Evolutionary conservation across 805 yeast species (phyloP), one percentile per base, ranked within the genome.

Genomic region (Wickerhamiella azyma): DNA sequence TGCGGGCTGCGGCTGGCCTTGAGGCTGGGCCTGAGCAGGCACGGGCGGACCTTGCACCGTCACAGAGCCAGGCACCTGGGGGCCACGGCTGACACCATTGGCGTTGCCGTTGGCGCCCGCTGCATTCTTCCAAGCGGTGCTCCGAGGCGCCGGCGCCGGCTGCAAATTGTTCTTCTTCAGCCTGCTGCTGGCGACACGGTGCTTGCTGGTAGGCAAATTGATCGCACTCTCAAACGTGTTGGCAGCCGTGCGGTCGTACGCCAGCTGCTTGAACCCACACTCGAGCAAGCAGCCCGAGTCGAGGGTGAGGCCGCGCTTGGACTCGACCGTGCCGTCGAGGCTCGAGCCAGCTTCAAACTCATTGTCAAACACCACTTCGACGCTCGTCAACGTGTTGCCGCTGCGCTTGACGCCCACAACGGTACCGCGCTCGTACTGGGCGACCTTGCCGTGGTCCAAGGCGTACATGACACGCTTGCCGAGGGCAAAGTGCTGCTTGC

Each of bases 401-500:
- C 43, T 39, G 14, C 32, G 14, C 30, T 76, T 71, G 37, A 84
- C 85, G 36, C 76, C 68, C 42, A 84, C 81, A 46, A 92, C 94
- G 1, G 96, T 86, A 60, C 99, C 99, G 57, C 81, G 81, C 21
- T 84, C 72, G 59, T 81, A 85, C 47, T 79, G 64, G 24, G 96
- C 94, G 13, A 88, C 94, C 58, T 84, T 85, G 43, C 97, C 97
- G 19, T 83, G 77, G 55, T 79, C 83, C 55, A 81, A 81, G 18
- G 85, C 82, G 53, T 84, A 86, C 19, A 83, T 73, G 26, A 92
- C 85, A 50, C 98, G 75, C 58, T 92, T 96, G 55, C 98, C 98
- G 18, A 92, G 69, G 26, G 74, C 71, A 59, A 92, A 92, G 39
- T 70, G 65, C 66, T 92, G 99, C 36, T 72, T 70, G 47, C 81